Evolutionary conservation across 1,284 basidiomycete genomes (phyloP).

Genomic region (Heliocybe sulcata): DNA sequence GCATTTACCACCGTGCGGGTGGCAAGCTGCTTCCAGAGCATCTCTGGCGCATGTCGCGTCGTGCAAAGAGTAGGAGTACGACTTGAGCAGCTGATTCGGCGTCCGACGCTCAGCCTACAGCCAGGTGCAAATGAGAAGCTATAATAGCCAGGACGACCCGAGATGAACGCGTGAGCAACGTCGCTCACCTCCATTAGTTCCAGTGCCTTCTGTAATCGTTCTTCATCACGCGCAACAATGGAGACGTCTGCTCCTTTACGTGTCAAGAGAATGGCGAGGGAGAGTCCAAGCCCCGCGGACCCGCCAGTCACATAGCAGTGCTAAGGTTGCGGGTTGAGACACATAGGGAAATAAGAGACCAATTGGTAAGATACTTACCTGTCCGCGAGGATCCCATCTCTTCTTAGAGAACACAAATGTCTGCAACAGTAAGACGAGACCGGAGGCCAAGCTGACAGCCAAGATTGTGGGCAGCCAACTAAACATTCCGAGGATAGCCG

Average conservation of each 20-base stretch:
- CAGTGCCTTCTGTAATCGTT: slow-evolving; percentile 55
- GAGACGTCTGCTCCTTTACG: slow-evolving; percentile 73
- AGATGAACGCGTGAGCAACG: not conserved
- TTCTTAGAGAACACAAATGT: slow-evolving; percentile 11
- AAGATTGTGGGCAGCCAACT: not conserved
- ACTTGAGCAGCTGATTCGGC: slow-evolving; percentile 48
- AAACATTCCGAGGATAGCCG: no score
- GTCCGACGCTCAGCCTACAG: slow-evolving; percentile 36
- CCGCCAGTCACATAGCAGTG: slow-evolving; percentile 80
- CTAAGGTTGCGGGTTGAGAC: slow-evolving; percentile 26
- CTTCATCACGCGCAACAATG: slow-evolving; percentile 69
- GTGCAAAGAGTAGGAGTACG: slow-evolving; percentile 59
- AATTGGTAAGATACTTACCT: slow-evolving; percentile 12
- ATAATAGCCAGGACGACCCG: not conserved
- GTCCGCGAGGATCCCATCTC: slow-evolving; percentile 23
- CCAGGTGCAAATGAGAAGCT: not conserved
- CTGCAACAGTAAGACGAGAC: slow-evolving; percentile 2
- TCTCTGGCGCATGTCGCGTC: slow-evolving; percentile 39
- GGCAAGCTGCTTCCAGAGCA: slow-evolving; percentile 57
- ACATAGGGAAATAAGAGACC: no score
- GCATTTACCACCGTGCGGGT: slow-evolving; percentile 37
- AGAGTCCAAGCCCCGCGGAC: slow-evolving; percentile 72
- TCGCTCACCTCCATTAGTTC: slow-evolving; percentile 54
- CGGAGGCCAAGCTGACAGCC: slow-evolving; percentile 6
- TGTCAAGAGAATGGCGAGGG: slow-evolving; percentile 65